A percentile compares a stretch with the other conserved stretches of the same genome.
phyloP scores from a whole-genome alignment of 768 basidiomycete genomes.

The Dictyophora rubrovolvata region DNA sequence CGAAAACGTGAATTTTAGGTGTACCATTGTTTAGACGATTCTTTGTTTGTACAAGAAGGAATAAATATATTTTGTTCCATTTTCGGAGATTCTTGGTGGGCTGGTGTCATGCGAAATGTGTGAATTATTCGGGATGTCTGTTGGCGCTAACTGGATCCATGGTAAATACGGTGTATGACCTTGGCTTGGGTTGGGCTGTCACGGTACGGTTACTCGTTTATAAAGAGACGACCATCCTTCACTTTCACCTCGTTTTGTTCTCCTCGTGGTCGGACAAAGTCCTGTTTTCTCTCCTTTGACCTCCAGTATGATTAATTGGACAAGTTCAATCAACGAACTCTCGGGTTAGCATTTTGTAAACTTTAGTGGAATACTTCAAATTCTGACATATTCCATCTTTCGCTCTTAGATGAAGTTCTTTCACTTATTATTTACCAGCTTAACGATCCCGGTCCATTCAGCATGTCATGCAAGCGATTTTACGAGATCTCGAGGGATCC shows the following conservation, averaged over 20 bases:
- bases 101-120: not conserved
- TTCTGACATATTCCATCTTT: constrained; percentile 2
- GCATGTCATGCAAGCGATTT: constrained; percentile 47
- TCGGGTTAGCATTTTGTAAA: constrained; percentile 39
- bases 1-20: constrained; percentile 29
- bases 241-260: not conserved
- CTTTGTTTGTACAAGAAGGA: not conserved
- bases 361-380: not conserved
- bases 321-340: constrained; percentile 45
- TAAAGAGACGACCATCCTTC: not conserved
- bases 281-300: not conserved
- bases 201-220: not conserved
- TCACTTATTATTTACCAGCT: constrained; percentile 68
- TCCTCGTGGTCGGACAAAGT: not conserved
- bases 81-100: not conserved
- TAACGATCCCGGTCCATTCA: constrained; percentile 50
- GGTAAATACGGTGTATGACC: too few relatives aligned
- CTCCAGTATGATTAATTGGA: not conserved
- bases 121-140: not conserved
- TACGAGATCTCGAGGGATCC: constrained; percentile 57
- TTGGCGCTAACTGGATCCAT: too few relatives aligned
- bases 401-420: constrained; percentile 46
- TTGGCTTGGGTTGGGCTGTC: not conserved
- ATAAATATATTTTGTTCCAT: not conserved
- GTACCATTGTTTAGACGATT: not conserved